A percentile compares a stretch with the other conserved stretches of the same genome.
Conservation (phyloP, 2,329 filamentous ascomycete genomes). For the Aspergillus sp. region DNA sequence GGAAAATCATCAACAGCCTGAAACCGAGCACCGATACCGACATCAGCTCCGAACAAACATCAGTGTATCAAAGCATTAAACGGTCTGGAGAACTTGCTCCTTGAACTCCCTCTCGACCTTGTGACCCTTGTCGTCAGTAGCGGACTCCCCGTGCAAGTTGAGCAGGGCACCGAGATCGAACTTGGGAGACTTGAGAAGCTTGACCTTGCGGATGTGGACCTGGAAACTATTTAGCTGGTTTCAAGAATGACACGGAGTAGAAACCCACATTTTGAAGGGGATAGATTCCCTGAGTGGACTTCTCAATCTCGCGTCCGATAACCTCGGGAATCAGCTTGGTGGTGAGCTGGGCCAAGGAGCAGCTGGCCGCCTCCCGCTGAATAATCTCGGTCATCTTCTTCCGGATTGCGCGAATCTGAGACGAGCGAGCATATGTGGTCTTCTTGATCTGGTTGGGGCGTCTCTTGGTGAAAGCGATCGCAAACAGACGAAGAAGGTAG, state of each 20-base stretch:
- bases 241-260: neutral
- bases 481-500: constrained; percentile 98
- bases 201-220: constrained; percentile 99
- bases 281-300: constrained; percentile 99
- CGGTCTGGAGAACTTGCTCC: constrained; percentile 90
- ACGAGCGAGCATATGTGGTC: constrained; percentile 96
- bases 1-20: neutral
- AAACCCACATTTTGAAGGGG: constrained; percentile 89
- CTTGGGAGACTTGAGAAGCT: constrained; percentile 98
- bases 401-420: constrained; percentile 96
- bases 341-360: constrained; percentile 93
- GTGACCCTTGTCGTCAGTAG: constrained; percentile 92
- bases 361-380: constrained; percentile 88
- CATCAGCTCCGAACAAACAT: neutral
- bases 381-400: constrained; percentile 99
- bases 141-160: constrained; percentile 95
- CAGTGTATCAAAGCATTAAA: constrained; percentile 58
- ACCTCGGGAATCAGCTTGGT: constrained; percentile 99
- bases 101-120: constrained; percentile 99
- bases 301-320: constrained; percentile 99
- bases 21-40: neutral
- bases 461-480: constrained; percentile 99
- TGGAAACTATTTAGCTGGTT: constrained; percentile 48
- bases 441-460: constrained; percentile 99
- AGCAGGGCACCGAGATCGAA: constrained; percentile 97